A percentile compares a stretch with the other conserved stretches of the same genome.
These are phyloP conservation scores for Chaetomium strumarium DNA, from an alignment of 2,329 filamentous ascomycete species.

Conservation along the genomic window DNA sequence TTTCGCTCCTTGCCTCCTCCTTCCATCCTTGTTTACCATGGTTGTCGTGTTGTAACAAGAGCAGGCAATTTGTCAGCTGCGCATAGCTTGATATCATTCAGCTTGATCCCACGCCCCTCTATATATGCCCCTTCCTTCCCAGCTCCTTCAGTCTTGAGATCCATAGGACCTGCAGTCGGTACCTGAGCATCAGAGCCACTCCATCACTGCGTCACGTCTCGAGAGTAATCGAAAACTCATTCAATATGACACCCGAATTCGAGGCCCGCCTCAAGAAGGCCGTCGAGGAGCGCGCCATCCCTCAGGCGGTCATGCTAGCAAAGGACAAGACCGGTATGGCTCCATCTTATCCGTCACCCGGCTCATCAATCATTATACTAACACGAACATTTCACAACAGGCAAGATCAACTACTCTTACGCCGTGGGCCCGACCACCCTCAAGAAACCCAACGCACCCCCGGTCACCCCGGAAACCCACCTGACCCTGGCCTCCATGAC, in stretches of 20 bases:
- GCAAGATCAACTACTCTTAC: conserved; percentile 25
- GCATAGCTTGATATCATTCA: no score
- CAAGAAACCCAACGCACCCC: conserved; percentile 11
- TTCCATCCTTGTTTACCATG: no score
- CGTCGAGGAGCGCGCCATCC: conserved; percentile 22
- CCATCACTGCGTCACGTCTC: background rate
- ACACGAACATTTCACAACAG: conserved; percentile 11
- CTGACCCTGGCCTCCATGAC: conserved; percentile 5
- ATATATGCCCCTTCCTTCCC: no score
- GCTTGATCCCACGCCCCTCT: no score
- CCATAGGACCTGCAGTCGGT: background rate
- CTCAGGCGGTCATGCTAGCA: conserved; percentile 19
- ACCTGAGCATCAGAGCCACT: background rate
- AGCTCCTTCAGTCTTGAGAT: background rate
- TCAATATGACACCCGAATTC: conserved; percentile 21
- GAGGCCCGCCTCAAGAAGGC: conserved; percentile 27
- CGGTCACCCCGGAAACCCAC: background rate
- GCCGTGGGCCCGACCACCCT: conserved; percentile 20
- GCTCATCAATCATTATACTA: background rate
- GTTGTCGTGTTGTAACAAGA: no score
- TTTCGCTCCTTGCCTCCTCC: no score
- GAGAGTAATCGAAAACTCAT: background rate
- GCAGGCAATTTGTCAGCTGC: no score
- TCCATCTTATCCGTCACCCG: background rate
- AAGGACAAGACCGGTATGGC: conserved; percentile 20